phyloP scores from a whole-genome alignment of 371 early-diverging fungal species.

The Mucor ambiguus region DNA sequence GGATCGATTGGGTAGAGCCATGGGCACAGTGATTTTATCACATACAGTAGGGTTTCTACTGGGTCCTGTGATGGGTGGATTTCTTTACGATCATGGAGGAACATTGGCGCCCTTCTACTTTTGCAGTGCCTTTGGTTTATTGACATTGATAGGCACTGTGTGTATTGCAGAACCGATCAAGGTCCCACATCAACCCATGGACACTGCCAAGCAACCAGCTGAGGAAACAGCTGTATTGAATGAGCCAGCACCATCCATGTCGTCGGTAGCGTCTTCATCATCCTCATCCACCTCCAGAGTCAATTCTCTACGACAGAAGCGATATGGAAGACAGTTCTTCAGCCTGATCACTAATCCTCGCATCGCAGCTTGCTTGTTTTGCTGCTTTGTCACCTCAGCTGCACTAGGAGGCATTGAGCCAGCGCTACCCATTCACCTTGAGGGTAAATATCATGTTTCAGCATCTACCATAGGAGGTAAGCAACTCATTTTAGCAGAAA shows the following conservation, averaged over 20 bases:
- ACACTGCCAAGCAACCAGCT: neutral
- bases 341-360: conserved; percentile 35
- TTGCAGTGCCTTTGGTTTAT: conserved; percentile 54
- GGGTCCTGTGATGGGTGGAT: conserved; percentile 75
- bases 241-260: neutral
- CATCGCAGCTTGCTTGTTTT: conserved; percentile 36
- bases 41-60: conserved; percentile 35
- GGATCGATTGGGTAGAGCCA: conserved; percentile 58
- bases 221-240: neutral
- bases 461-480: conserved; percentile 40
- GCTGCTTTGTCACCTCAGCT: conserved; percentile 49
- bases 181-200: neutral
- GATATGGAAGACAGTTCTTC: neutral
- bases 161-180: conserved; percentile 51
- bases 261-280: neutral
- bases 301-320: neutral
- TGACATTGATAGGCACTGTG: conserved; percentile 58
- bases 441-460: conserved; percentile 28
- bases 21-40: conserved; percentile 53
- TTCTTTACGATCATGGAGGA: conserved; percentile 61
- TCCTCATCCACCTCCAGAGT: neutral
- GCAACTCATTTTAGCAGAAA: neutral
- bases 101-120: conserved; percentile 66
- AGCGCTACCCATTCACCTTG: conserved; percentile 47
- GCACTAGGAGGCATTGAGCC: conserved; percentile 53